These are phyloP conservation scores for Musa itinerans DNA, from an alignment of 176 grass and related monocot genomes.

Conservation along the genomic window DNA sequence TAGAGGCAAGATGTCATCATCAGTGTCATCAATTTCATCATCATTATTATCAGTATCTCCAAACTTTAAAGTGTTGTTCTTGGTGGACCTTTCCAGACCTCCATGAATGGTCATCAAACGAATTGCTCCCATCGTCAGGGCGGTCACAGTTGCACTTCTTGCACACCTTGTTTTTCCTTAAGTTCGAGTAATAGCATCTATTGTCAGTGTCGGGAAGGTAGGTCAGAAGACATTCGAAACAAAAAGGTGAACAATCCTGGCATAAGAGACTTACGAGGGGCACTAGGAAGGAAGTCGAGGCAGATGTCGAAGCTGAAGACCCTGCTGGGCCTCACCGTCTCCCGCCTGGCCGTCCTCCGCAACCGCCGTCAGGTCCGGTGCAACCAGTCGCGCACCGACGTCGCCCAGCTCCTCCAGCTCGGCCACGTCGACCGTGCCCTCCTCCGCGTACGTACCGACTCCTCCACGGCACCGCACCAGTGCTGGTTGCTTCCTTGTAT, in stretches of 20 bases:
- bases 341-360: constrained; percentile 50
- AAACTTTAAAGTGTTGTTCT: constrained; percentile 16
- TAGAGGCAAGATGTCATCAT: constrained; percentile 16
- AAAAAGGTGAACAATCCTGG: neutral
- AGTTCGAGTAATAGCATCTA: constrained; percentile 54
- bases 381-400: constrained; percentile 53
- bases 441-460: constrained; percentile 20
- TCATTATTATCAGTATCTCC: neutral
- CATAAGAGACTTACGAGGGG: constrained; percentile 43
- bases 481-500: too few relatives aligned
- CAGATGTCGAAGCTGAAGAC: constrained; percentile 50
- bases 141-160: constrained; percentile 38
- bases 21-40: neutral
- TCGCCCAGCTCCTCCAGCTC: constrained; percentile 63
- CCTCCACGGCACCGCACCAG: neutral
- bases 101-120: constrained; percentile 15
- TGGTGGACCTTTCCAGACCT: constrained; percentile 14
- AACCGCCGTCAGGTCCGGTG: constrained; percentile 47
- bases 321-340: constrained; percentile 30
- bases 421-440: constrained; percentile 65
- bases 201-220: constrained; percentile 8
- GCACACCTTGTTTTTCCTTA: constrained; percentile 36
- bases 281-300: constrained; percentile 67
- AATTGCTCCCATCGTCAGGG: constrained; percentile 31
- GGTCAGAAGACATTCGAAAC: neutral